Evolutionary conservation across 129 eudicot genomes (phyloP), one percentile per base, ranked within the genome.

Genomic region (Kitagawia praeruptora): DNA sequence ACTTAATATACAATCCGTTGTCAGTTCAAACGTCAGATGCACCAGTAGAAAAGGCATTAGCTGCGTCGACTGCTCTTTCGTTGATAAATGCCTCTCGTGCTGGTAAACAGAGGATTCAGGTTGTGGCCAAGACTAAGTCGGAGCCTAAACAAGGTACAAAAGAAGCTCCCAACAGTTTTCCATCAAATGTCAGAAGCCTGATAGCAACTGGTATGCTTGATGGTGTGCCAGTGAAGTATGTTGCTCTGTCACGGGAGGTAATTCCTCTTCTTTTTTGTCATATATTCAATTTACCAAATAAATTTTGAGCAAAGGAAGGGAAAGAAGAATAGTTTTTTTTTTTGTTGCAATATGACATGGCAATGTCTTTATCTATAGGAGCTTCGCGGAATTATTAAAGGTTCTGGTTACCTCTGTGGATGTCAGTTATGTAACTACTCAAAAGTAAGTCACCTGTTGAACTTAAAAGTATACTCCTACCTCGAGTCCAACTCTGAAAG

Each of bases 111-210:
- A 84, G 70, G 51, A 66, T 64, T 18, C 86, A 87, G 44, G 38
- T 77, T 54, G 46, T 69, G 9, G 16, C 85, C 39, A 91, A 91
- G 83, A 81, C 47, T 21, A 91, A 87, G 77, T 54, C 84, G 25
- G 97, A 92, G 79, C 16, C 88, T 45, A 92, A 90, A 87, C 61
- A 87, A 18, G 85, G 86, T 67, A 88, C 81, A 80, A 92, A 90
- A 82, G 93, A 89, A 81, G 93, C 97, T 23, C 96, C 97, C 47
- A 92, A 92, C 84, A 92, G 97, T 37, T 92, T 92, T 79, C 97
- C 97, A 39, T 92, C 97, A 56, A 92, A 92, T 82, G 96, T 92
- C 23, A 92, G 97, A 85, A 89, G 90, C 73, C 86, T 92, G 83
- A 88, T 90, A 80, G 89, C 97, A 76, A 90, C 97, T 47, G 97